Evolutionary conservation across 2,329 filamentous ascomycete genomes (phyloP).

Genomic region (Fusarium devonianum): DNA sequence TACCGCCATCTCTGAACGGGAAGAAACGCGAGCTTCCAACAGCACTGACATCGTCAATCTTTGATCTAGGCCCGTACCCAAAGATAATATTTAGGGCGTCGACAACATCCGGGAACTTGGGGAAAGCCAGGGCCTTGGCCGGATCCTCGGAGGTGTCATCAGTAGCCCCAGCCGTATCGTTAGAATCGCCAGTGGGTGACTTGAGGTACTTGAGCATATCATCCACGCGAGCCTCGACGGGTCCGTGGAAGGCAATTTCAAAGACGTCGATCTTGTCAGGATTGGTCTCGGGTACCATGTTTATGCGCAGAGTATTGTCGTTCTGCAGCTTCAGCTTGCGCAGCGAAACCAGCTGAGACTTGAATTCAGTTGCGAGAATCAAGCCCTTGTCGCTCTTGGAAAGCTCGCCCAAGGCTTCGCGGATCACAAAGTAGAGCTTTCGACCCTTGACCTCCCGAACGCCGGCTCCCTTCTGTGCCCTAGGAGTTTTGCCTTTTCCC

Average conservation of each 20-base stretch:
- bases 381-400: conserved; percentile 40
- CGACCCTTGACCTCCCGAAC: conserved; percentile 49
- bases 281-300: conserved; percentile 45
- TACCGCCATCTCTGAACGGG: conserved; percentile 46
- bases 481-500: conserved; percentile 19
- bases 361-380: conserved; percentile 58
- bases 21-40: conserved; percentile 60
- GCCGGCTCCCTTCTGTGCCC: conserved; percentile 12
- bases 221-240: conserved; percentile 49
- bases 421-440: conserved; percentile 54
- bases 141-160: conserved; percentile 10
- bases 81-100: conserved; percentile 62
- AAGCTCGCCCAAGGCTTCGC: conserved; percentile 48
- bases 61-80: conserved; percentile 52
- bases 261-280: conserved; percentile 46
- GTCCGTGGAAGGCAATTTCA: conserved; percentile 52
- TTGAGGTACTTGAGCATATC: conserved; percentile 54
- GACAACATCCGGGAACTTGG: conserved; percentile 57
- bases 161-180: conserved; percentile 33
- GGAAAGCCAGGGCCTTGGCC: conserved; percentile 47
- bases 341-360: conserved; percentile 55
- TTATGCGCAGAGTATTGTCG: conserved; percentile 45
- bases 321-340: conserved; percentile 47
- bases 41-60: conserved; percentile 45
- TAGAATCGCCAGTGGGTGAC: conserved; percentile 50